A percentile compares a stretch with the other conserved stretches of the same genome.
Evolutionary conservation across 768 basidiomycete species (phyloP).

Genomic region (Antrodiella citrinella): DNA sequence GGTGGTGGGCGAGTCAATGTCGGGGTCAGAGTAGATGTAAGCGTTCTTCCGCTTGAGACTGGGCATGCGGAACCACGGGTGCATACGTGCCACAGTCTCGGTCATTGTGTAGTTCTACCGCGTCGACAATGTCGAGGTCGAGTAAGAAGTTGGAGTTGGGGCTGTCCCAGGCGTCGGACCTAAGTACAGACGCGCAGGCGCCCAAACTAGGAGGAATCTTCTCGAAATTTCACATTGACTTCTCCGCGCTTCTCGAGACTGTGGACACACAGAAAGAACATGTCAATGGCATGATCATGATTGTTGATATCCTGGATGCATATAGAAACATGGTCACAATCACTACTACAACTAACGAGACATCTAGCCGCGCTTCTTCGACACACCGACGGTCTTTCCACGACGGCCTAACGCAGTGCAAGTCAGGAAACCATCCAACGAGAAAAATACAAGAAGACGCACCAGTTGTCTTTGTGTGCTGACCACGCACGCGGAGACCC

Average conservation of each 20-base stretch:
- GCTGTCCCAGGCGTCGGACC: background rate
- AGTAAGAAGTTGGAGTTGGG: no score
- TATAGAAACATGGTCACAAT: background rate
- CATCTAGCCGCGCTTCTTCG: constrained; percentile 71
- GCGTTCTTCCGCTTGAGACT: constrained; percentile 33
- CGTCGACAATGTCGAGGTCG: constrained; percentile 8
- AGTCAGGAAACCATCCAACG: background rate
- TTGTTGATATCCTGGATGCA: background rate
- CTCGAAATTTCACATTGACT: background rate
- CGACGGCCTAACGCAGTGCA: constrained; percentile 59
- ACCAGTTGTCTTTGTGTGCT: constrained; percentile 99
- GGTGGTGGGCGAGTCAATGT: constrained; percentile 9
- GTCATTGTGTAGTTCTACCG: no score
- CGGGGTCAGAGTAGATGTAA: constrained; percentile 12
- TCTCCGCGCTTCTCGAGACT: background rate
- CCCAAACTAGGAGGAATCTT: background rate
- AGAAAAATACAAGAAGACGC: constrained; percentile 15
- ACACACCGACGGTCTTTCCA: constrained; percentile 94
- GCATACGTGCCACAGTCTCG: constrained; percentile 24
- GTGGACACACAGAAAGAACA: background rate
- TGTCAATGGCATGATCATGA: background rate
- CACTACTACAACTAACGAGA: background rate
- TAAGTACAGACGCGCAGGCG: background rate
- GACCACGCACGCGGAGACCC: constrained; percentile 94
- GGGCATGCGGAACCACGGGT: constrained; percentile 37